phyloP scores from a whole-genome alignment of 176 grass and related monocot species.

The Zoysia pacifica region DNA sequence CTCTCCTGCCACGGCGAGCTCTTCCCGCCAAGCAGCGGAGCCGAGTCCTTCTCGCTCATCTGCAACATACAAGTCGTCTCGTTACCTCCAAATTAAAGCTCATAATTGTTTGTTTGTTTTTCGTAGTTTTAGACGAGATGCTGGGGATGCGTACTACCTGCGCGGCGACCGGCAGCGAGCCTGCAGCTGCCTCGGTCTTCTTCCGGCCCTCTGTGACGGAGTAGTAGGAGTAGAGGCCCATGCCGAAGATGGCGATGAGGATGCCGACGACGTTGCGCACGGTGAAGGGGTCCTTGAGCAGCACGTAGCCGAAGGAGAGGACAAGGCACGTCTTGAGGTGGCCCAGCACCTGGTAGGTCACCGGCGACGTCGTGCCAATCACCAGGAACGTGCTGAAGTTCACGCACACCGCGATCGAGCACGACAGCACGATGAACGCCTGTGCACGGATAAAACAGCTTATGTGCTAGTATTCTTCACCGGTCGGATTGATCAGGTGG shows the following conservation, averaged over 20 bases:
- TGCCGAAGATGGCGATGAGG: slow-evolving; percentile 88
- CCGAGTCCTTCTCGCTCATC: slow-evolving; percentile 50
- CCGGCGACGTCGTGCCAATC: slow-evolving; percentile 85
- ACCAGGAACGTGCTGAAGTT: slow-evolving; percentile 99
- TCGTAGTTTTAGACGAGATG: too few relatives aligned
- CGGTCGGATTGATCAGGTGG: too few relatives aligned
- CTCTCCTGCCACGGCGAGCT: slow-evolving; percentile 41
- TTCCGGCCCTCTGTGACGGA: slow-evolving; percentile 65
- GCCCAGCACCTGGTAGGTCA: slow-evolving; percentile 95
- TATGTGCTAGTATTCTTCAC: too few relatives aligned
- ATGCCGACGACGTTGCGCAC: slow-evolving; percentile 74
- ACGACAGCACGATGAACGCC: slow-evolving; percentile 80
- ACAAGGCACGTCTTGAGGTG: slow-evolving; percentile 95
- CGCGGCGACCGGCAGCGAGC: slow-evolving; percentile 26
- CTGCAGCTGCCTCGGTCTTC: slow-evolving; percentile 40
- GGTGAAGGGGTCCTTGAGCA: slow-evolving; percentile 79
- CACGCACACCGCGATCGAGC: slow-evolving; percentile 73
- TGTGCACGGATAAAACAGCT: neutral
- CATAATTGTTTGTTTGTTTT: too few relatives aligned
- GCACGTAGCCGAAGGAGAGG: slow-evolving; percentile 75
- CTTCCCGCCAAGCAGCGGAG: slow-evolving; percentile 34
- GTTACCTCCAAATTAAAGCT: neutral
- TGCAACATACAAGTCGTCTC: slow-evolving; percentile 9
- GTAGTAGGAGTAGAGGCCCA: slow-evolving; percentile 84
- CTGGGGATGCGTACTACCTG: neutral